Base-by-base conservation (phyloP, 805 yeast species). In the Starmerella bacillaris region DNA sequence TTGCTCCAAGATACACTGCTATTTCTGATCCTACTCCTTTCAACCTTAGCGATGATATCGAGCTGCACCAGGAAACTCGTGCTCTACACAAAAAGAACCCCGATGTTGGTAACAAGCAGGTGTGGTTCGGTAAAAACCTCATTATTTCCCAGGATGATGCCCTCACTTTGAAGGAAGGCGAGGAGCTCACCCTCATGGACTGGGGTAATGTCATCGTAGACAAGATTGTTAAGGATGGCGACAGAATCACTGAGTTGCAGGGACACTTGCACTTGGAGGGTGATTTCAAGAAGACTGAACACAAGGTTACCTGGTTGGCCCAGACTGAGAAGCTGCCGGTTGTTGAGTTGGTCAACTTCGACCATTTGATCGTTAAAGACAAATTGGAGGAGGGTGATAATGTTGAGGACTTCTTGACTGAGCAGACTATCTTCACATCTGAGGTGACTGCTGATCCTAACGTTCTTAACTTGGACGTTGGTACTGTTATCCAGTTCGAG, bases 151-250 rank as follows among this genome's bases (percentile, higher is more conserved):
- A 79, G 62, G 86, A 66, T 20, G 96, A 86, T 59, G 78, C 78
- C 26, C 63, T 60, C 41, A 74, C 84, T 31, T 64, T 75, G 41
- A 72, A 67, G 46, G 86, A 72, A 29, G 79, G 77, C 44, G 96
- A 86, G 61, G 96, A 86, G 63, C 65, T 84, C 43, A 86, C 96
- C n/a, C 69, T 86, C 51, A 86, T 86, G 96, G 95, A 86, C 61
- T 86, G 96, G 96, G 96, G 95, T 67, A 86, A 86, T 56, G 78
- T 73, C 39, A 77, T 86, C 46, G 63, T 84, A 45, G 69, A 76
- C 45, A 70, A 71, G 55, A 68, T 84, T 52, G 60, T 60, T 54
- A 74, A 69, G 55, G 73, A 71, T 43, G 77, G 68, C 39, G 68
- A 58, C 31, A 56, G 55, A 30, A 77, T 77, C 37, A 64, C 63